Percentiles rank a stretch among this genome's conserved stretches.
These are phyloP conservation scores for Aureobasidium lini DNA, from an alignment of 2,329 filamentous ascomycete species.

Conservation along the genomic window DNA sequence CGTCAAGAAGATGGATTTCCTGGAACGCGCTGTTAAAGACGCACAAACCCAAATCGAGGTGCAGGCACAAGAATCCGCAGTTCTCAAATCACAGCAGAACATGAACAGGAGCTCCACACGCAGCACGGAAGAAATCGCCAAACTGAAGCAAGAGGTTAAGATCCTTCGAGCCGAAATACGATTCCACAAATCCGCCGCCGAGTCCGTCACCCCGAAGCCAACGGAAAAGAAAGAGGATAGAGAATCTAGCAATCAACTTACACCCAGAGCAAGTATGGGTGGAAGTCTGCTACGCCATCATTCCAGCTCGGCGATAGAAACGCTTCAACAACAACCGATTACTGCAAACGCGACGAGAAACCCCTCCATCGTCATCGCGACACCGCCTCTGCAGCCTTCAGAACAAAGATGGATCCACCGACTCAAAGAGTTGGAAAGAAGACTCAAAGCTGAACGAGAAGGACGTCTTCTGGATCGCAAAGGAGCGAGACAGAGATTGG, in stretches of 20 bases:
- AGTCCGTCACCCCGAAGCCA: not conserved
- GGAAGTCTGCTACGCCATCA: conserved; percentile 49
- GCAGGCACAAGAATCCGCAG: conserved; percentile 35
- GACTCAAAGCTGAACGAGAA: conserved; percentile 85
- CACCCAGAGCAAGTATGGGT: conserved; percentile 31
- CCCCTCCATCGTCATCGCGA: conserved; percentile 27
- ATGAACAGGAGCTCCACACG: conserved; percentile 24
- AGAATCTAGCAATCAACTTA: conserved; percentile 20
- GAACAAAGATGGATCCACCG: conserved; percentile 80
- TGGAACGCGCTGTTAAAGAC: conserved; percentile 72
- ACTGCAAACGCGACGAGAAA: not conserved
- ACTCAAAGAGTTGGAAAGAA: conserved; percentile 76
- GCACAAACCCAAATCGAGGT: conserved; percentile 45
- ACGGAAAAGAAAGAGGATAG: not conserved
- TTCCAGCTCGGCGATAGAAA: conserved; percentile 45
- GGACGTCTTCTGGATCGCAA: conserved; percentile 75
- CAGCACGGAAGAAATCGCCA: conserved; percentile 47
- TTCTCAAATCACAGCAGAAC: conserved; percentile 17
- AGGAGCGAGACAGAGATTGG: conserved; percentile 71
- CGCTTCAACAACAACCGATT: conserved; percentile 16
- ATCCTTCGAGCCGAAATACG: conserved; percentile 54
- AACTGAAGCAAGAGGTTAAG: conserved; percentile 54
- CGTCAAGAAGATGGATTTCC: conserved; percentile 75
- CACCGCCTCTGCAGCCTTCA: conserved; percentile 36
- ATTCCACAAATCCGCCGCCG: conserved; percentile 46